Base-by-base conservation (phyloP, 257 asterid genomes). In the Plantago elongata region DNA sequence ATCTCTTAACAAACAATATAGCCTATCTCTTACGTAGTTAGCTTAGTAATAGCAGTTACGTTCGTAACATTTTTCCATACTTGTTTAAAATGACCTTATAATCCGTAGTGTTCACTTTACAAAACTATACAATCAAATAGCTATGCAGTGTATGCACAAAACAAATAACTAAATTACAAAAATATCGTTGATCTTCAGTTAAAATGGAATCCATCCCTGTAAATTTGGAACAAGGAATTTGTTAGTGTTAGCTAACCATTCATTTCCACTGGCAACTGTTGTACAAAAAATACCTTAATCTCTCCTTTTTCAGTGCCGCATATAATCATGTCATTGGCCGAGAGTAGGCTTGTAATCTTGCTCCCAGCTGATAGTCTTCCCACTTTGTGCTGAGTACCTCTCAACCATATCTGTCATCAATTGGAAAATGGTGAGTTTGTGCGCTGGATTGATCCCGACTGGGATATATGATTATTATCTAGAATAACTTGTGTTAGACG, bases 201-300 rank as follows among this genome's bases (percentile, higher is more conserved):
- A 91, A n/a, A 91, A 81, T 51, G 96, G 98, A 65, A 88, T 88
- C 98, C 98, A 91, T 15, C 96, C 96, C 98, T 91, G 84, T 47
- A 18, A 64, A 74, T 78, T 65, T 54, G n/a, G 48, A 47, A 57
- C 27, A 46, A 11, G 45, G 44, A 16, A 51, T 59, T 56, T 64
- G 68, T 55, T 42, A 48, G 3, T 49, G 37, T 43, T 13, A 30
- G 40, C 51, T 51, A 59, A 59, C 49, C 12, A 29, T 3, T 34
- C 29, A 18, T 29, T 7, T 18, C 13, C 40, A 45, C 4, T 45
- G 27, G 56, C 54, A 11, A 2, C 4, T 47, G 9, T 47, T 47
- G 8, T 47, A 12, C 1, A 47, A 51, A 42, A 62, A 71, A 68
- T 51, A 91, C 96, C 96, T 88, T 91, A 59, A 91, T 83, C n/a